Base-by-base conservation (phyloP, 2,329 filamentous ascomycete genomes). In the Colletotrichum lentis region DNA sequence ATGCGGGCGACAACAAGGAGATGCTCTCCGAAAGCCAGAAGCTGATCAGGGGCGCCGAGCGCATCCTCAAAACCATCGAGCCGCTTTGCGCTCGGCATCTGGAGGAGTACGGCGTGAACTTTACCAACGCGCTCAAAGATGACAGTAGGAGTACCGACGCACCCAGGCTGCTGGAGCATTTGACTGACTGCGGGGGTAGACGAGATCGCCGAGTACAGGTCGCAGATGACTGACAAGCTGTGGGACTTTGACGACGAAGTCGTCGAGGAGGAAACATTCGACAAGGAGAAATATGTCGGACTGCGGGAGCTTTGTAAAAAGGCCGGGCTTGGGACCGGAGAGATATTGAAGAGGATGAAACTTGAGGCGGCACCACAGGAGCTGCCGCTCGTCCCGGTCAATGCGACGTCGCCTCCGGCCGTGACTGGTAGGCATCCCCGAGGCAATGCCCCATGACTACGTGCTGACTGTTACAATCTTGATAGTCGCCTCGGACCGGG, bases 231-330 rank as follows among this genome's bases (percentile, higher is more conserved):
- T 66, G 80, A 84, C 54, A 72, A 86, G 27, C 75, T 87, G 7
- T 88, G 85, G 81, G 85, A 85, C 59, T 87, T 88, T 71, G 86
- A 88, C 63, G 85, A 88, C 61, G 85, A 88, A 61, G 86, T 79
- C 70, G 75, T 83, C 69, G 82, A 85, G 57, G 71, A 76, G 16
- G 81, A 84, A 41, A 79, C 79, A 27, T 88, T 87, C 69, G 83
- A 87, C n/a, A 74, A 77, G 31, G 79, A 78, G 20, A 84, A 83
- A 69, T 88, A 83, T 62, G 74, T 78, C 20, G 80, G 84, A 70
- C 76, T 87, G 4, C 82, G 84, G 72, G 79, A 79, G 44, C 72
- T 81, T 5, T 84, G 83, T 18, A 80, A 84, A 62, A 81, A 81
- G 58, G 80, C 82, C 1, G 84, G 85, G 1, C 80, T 83, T 1